Base-by-base conservation (phyloP, 345 rosid species). In the Laguncularia racemosa region DNA sequence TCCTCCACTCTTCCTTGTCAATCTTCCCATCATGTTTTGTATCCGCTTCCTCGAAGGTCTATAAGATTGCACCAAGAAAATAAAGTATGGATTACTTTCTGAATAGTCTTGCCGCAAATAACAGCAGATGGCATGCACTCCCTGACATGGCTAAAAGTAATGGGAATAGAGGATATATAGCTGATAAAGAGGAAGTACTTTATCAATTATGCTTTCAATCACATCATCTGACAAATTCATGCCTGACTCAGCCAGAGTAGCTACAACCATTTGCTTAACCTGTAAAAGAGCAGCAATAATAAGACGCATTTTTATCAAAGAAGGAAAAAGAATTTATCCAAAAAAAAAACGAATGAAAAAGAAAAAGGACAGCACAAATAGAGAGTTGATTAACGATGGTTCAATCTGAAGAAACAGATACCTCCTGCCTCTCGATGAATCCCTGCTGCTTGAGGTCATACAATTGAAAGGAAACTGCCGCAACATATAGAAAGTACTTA, bases 251-350 rank as follows among this genome's bases (percentile, higher is more conserved):
- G 99, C 97, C 59, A 90, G 97, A 0, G 99, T 95, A 61, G 99
- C 99, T 3, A 95, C 99, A 44, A 95, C 97, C 99, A 95, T 95
- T 95, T 95, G 99, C 72, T 93, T 93, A 64, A 93, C 96, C 99
- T 89, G 20, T 14, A 60, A n/a, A 64, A 13, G 23, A 11, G 38
- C 47, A 46, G 65, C 33, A 44, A 17, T 46, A 48, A 38, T 52
- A 23, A 23, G 44, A 44, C 8, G 43, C 15, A 16, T 33, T 23
- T 12, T 14, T 59, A n/a, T 11, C 15, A 4, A 18, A 47, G 15
- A 50, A 54, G 63, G n/a, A n/a, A n/a, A n/a, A n/a, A n/a, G n/a
- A n/a, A n/a, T n/a, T n/a, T n/a, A n/a, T n/a, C n/a, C n/a, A n/a
- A n/a, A n/a, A n/a, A n/a, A n/a, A n/a, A 54, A 53, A 50, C 59